Base-by-base conservation (phyloP, 345 rosid genomes). In the Arabis alpina region DNA sequence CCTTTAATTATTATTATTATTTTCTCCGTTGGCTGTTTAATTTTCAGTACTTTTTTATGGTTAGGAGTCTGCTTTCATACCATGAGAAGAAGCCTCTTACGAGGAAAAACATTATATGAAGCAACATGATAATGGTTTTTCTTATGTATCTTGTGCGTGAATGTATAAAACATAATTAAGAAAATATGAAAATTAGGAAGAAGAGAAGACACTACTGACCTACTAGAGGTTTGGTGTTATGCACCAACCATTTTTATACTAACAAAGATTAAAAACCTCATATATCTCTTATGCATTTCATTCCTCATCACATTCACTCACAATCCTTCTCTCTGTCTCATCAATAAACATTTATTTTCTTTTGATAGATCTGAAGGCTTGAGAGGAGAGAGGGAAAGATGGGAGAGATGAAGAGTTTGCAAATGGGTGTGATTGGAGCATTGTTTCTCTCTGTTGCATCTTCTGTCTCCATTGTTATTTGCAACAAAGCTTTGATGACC, bases 401-500 rank as follows among this genome's bases (percentile, higher is more conserved):
- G 99, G 96, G 99, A 78, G 97, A 88, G 73, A 88, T 87, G 89
- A 70, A 89, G 64, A 80, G 87, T 62, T 77, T 87, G 79, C 97
- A 89, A 80, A 74, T 91, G 80, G 97, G 99, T 48, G 89, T 94
- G 54, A 74, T 88, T 25, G 96, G 99, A 47, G 97, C 99, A 16
- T 83, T 94, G 75, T 89, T 94, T 65, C 86, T 94, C 15, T 94
- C 99, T 2, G 97, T 94, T 71, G 96, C 96, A 55, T 94, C 99
- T 52, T 94, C 99, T 44, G 97, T 94, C 65, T 91, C 99, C 68
- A 91, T 94, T 77, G 99, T 94, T 73, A 94, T 94, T n/a, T 91
- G 99, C 86, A 94, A 94, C 85, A 94, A 94, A 83, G 99, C 99
- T 80, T 78, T 94, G 73, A 94, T 94, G 99, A 88, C 96, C 84